Conservation (phyloP, 495 filamentous ascomycete species). For the Astrothelium macrocarpum region DNA sequence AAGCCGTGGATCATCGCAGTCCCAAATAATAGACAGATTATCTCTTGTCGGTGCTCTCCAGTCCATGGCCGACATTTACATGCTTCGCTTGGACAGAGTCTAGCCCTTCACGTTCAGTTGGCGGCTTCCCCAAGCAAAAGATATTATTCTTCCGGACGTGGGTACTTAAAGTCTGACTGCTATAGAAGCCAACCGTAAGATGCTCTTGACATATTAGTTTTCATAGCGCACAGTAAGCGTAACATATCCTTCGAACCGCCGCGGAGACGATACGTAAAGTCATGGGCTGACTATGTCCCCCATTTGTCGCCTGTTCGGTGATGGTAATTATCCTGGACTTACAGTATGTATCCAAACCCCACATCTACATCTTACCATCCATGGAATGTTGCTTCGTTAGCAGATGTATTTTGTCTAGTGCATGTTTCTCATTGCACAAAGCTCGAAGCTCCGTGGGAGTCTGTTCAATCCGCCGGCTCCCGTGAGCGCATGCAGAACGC, state of each 20-base stretch:
- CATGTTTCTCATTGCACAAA: conserved; percentile 88
- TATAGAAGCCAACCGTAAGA: conserved; percentile 86
- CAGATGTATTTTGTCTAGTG: conserved; percentile 74
- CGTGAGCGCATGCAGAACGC: conserved; percentile 70
- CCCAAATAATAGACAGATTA: conserved; percentile 46
- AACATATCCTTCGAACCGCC: conserved; percentile 84
- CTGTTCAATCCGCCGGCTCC: conserved; percentile 61
- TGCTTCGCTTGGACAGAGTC: conserved; percentile 73
- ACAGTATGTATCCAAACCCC: conserved; percentile 72
- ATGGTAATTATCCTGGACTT: conserved; percentile 53
- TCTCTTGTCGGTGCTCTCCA: conserved; percentile 14
- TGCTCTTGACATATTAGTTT: conserved; percentile 64
- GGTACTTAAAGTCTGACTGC: conserved; percentile 55
- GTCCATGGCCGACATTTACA: conserved; percentile 59
- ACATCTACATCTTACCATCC: conserved; percentile 46
- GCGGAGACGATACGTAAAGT: conserved; percentile 74
- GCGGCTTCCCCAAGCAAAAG: conserved; percentile 82
- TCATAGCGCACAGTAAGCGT: conserved; percentile 81
- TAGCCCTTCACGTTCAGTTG: conserved; percentile 73
- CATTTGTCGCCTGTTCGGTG: conserved; percentile 64
- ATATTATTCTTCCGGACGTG: conserved; percentile 29
- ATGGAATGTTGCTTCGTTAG: conserved; percentile 79
- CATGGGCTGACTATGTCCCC: conserved; percentile 85
- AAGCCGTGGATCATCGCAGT: conserved; percentile 83
- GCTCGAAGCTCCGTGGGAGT: conserved; percentile 75